phyloP scores from a whole-genome alignment of 139 green algal species.

The Chlamydomonas schloesseri region DNA sequence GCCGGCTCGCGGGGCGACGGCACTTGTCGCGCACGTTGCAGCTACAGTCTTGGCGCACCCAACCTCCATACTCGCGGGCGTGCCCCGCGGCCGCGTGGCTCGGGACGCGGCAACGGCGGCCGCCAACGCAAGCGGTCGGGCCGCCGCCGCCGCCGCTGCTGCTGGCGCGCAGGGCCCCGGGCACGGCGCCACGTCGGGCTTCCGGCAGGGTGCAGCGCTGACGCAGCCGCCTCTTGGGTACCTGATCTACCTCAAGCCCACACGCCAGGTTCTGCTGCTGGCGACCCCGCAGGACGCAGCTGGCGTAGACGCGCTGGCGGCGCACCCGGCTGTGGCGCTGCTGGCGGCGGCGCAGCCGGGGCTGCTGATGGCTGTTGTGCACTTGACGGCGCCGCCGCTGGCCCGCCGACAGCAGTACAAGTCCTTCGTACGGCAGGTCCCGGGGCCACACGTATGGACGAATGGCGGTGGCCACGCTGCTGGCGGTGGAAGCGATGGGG shows the following conservation, averaged over 20 bases:
- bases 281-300: neutral
- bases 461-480: too few relatives aligned
- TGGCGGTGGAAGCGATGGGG: neutral
- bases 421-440: slow-evolving; percentile 22
- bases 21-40: too few relatives aligned
- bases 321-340: slow-evolving; percentile 15
- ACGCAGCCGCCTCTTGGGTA: neutral
- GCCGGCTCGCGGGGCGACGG: too few relatives aligned
- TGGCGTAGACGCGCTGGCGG: neutral
- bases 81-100: too few relatives aligned
- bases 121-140: too few relatives aligned
- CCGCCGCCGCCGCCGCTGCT: too few relatives aligned
- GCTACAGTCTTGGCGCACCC: too few relatives aligned
- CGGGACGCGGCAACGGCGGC: too few relatives aligned
- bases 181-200: too few relatives aligned
- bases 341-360: slow-evolving; percentile 10
- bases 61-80: too few relatives aligned
- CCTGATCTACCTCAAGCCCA: slow-evolving; percentile 11
- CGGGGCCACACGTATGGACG: slow-evolving; percentile 53
- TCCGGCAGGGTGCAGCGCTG: neutral
- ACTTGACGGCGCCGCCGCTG: slow-evolving; percentile 45
- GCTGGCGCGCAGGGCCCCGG: too few relatives aligned
- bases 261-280: slow-evolving; percentile 9
- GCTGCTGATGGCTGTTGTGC: slow-evolving; percentile 45
- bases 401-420: neutral